Base-by-base conservation (phyloP, 2,329 filamentous ascomycete species). In the Teratosphaeria epicoccoides region DNA sequence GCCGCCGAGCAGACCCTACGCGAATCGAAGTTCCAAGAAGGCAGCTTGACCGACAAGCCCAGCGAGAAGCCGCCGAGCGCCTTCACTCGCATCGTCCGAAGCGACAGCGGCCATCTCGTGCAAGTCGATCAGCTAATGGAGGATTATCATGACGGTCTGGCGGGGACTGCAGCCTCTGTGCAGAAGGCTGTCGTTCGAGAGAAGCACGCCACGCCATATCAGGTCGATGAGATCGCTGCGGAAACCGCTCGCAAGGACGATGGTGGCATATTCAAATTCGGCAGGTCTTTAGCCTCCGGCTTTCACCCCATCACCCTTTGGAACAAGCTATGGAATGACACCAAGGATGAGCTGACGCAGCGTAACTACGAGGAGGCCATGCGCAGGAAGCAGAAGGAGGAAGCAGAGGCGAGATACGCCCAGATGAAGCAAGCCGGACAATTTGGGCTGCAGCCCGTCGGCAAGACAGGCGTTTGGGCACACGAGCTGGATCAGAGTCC, bases 11-110 rank as follows among this genome's bases (percentile, higher is more conserved):
- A 50, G 43, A 49, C 57, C 37, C 49, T 55, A 73, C 80, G 72
- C 66, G 81, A 70, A 74, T 94, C 78, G 62, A 84, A 71, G 50
- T 85, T 85, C 58, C 68, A 79, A 33, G 89, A 95, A 70, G 89
- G 85, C 40, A 91, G 85, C 62, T 91, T 95, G 87, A 88, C 84
- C 63, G 87, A 94, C 68, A 82, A 86, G 57, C 75, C 80, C 26
- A 90, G 85, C 63, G 77, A 81, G 53, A 79, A 76, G 53, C 88
- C 88, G 24, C 87, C 87, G 0, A 75, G 78, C 44, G 76, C 81
- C 40, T 89, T 86, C 66, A 74, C 85, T 43, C 81, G 71, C 25
- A 57, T 66, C 46, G 54, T 61, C 17, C 51, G 62, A 33, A 59
- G 61, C 9, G 61, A 65, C 24, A 62, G 62, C 55, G 61, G 61